Base-by-base conservation (phyloP, 83 land plant genomes). In the Larix sibirica region DNA sequence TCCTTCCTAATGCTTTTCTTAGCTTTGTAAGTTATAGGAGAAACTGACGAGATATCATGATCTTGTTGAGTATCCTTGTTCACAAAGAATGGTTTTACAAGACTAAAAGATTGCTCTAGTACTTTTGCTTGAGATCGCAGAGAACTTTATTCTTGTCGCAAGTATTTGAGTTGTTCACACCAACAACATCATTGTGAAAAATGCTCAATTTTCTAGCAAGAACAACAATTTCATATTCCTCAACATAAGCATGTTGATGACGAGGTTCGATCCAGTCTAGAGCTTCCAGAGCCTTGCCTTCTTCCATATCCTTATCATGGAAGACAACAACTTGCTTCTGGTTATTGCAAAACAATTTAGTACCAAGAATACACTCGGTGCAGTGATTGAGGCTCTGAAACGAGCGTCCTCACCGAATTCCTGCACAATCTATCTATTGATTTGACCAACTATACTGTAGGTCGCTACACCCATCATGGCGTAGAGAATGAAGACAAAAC, bases 121-220 rank as follows among this genome's bases (percentile, higher is more conserved):
- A 63, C 81, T 21, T 62, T 69, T 26, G 62, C 63, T 14, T 80
- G 44, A 69, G 33, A 36, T 14, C 40, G 50, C 79, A 63, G 31
- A 84, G 84, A 67, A 28, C 38, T 31, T 18, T 59, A 9, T 38
- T 79, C 75, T 79, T 71, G 26, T 87, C 77, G 67, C 28, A 42
- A 63, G 50, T 63, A 47, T 63, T 63, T 28, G 85, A 54, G 23
- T 68, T 50, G 79, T 83, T 80, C 83, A 87, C 63, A 18, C 74
- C 81, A 40, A 20, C 79, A 61, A 84, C 21, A 77, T 87, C 91
- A 65, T 64, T 68, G 42, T 68, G 81, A 24, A 87, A 83, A 23
- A 88, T 69, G 54, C 77, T 64, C 74, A 70, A 87, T 64, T 73
- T 62, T 58, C 84, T 40, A 63, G 88, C 65, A 66, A 21, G 3